Conservation (phyloP, 345 rosid species). For the Zanthoxylum bungeanum region DNA sequence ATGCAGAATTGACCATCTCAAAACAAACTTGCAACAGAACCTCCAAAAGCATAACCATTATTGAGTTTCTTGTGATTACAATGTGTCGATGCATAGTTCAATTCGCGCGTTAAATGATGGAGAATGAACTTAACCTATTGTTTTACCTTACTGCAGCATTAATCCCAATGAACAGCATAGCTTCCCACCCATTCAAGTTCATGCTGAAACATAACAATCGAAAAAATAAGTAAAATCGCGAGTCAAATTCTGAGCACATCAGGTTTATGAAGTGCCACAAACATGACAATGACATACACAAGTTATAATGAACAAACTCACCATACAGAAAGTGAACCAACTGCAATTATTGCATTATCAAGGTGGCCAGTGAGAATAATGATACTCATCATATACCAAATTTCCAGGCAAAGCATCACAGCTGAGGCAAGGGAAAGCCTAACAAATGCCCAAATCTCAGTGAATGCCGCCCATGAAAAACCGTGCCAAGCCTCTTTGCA, state of each 20-base stretch:
- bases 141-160: constrained; percentile 71
- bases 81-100: not conserved
- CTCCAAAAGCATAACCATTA: not conserved
- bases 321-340: constrained; percentile 83
- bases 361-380: constrained; percentile 71
- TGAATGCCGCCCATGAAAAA: constrained; percentile 55
- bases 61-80: not conserved
- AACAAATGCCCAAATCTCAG: constrained; percentile 70
- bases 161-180: constrained; percentile 76
- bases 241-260: not conserved
- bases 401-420: constrained; percentile 79
- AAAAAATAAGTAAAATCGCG: not conserved
- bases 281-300: not conserved
- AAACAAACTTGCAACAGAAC: not conserved
- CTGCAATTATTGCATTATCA: constrained; percentile 61
- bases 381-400: constrained; percentile 87
- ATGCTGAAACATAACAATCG: constrained; percentile 38
- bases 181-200: constrained; percentile 75
- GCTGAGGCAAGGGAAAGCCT: constrained; percentile 77
- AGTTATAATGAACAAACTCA: constrained; percentile 26
- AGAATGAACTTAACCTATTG: not conserved
- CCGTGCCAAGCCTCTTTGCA: constrained; percentile 72
- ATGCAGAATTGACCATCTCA: too few species aligned
- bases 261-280: not conserved
- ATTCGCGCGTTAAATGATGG: not conserved